phyloP scores from a whole-genome alignment of 768 basidiomycete species.

The Podaxis sp. region DNA sequence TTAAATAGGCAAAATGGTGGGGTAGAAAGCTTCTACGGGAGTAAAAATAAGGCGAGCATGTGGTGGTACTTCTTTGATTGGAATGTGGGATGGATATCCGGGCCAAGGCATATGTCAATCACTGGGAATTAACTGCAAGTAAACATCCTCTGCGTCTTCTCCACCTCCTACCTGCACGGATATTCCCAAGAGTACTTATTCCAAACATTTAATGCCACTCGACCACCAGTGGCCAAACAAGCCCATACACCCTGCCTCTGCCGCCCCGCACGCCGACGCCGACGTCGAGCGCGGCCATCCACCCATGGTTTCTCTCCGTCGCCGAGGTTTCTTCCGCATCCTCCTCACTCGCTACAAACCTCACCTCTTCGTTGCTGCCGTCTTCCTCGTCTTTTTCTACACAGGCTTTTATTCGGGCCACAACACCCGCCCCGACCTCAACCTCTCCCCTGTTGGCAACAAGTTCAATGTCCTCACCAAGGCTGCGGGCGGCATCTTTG shows the following conservation, averaged over 20 bases:
- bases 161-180: neutral
- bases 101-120: too few species aligned
- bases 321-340: neutral
- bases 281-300: neutral
- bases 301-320: neutral
- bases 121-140: too few species aligned
- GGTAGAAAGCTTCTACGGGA: neutral
- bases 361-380: conserved; percentile 39
- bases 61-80: neutral
- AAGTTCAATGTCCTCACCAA: conserved; percentile 21
- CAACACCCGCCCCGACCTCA: conserved; percentile 21
- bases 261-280: neutral
- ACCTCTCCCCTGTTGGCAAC: conserved; percentile 17
- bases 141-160: too few species aligned
- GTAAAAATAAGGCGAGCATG: neutral
- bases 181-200: neutral
- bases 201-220: neutral
- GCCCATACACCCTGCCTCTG: neutral
- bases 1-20: neutral
- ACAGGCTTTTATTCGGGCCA: conserved; percentile 45
- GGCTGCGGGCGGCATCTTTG: conserved; percentile 17
- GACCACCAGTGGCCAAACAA: conserved; percentile 1
- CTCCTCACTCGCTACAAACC: conserved; percentile 21
- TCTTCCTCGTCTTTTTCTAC: conserved; percentile 48
- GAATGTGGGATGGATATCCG: neutral